A percentile compares a stretch with the other conserved stretches of the same genome.
Conservation (phyloP, 768 basidiomycete genomes). For the Xerocomus brunneocitrinus region DNA sequence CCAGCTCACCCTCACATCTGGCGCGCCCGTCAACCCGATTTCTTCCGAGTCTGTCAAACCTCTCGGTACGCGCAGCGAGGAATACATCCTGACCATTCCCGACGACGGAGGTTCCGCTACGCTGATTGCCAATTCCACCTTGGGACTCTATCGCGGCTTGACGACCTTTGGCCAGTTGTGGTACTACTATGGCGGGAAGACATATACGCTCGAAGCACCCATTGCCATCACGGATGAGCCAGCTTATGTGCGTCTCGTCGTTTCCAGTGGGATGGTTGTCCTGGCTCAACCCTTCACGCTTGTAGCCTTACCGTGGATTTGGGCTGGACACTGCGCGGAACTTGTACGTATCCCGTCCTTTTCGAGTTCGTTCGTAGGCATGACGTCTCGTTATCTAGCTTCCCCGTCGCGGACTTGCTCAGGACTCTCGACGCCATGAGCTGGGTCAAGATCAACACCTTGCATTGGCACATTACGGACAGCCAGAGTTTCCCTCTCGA, state of each 20-base stretch:
- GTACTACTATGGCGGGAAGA: slow-evolving; percentile 34
- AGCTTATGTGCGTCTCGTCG: slow-evolving; percentile 35
- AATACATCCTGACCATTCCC: slow-evolving; percentile 40
- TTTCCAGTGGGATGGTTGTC: background rate
- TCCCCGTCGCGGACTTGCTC: slow-evolving; percentile 35
- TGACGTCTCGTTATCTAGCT: slow-evolving; percentile 21
- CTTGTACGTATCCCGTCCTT: slow-evolving; percentile 26
- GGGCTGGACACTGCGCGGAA: slow-evolving; percentile 45
- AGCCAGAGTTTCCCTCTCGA: slow-evolving; percentile 76
- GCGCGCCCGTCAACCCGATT: slow-evolving; percentile 26
- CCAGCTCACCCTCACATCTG: slow-evolving; percentile 20
- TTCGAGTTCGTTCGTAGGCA: background rate
- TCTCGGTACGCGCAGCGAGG: slow-evolving; percentile 39
- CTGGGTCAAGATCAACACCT: slow-evolving; percentile 56
- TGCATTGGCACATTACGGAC: slow-evolving; percentile 87
- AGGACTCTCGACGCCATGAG: slow-evolving; percentile 51
- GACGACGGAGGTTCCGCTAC: slow-evolving; percentile 32
- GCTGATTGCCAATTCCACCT: slow-evolving; percentile 40
- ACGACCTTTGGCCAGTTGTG: slow-evolving; percentile 55
- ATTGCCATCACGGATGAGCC: slow-evolving; percentile 42
- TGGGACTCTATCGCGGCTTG: slow-evolving; percentile 51
- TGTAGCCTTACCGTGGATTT: too few species aligned
- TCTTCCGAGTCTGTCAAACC: slow-evolving; percentile 32
- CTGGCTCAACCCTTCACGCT: background rate
- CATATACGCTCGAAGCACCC: slow-evolving; percentile 39